Percentiles rank a stretch among this genome's conserved stretches.
Conservation (phyloP, 2,329 filamentous ascomycete species). For the Chaetomium sp. region DNA sequence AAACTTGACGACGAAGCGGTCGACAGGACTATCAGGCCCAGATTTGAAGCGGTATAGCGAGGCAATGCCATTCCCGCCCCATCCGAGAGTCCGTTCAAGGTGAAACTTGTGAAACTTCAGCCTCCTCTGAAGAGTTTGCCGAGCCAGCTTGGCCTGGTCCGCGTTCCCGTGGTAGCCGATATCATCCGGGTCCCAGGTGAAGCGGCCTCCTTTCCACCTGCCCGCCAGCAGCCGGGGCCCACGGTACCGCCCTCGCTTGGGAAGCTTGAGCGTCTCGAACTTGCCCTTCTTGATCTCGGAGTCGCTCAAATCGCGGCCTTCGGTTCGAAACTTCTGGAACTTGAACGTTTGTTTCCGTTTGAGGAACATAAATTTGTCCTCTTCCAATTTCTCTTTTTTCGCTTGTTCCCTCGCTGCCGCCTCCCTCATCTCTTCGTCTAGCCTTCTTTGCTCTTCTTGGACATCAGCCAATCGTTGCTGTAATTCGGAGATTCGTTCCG, state of each 20-base stretch:
- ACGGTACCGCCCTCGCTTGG: neutral
- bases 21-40: neutral
- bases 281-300: neutral
- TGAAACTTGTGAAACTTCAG: neutral
- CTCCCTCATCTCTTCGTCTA: too few relatives aligned
- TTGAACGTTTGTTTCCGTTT: neutral
- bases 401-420: too few relatives aligned
- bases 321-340: neutral
- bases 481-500: too few relatives aligned
- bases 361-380: neutral
- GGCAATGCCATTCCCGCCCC: slow-evolving; percentile 13
- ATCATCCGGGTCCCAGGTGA: neutral
- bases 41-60: neutral
- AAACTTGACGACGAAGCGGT: slow-evolving; percentile 6
- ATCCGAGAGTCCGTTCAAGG: slow-evolving; percentile 6
- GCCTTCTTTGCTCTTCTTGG: too few relatives aligned
- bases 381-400: neutral
- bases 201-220: neutral
- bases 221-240: neutral
- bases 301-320: neutral
- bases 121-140: neutral
- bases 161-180: neutral
- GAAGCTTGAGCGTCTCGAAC: neutral
- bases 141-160: neutral
- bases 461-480: too few relatives aligned